phyloP scores from a whole-genome alignment of 176 grass and related monocot genomes.

The Phoenix roebelenii region DNA sequence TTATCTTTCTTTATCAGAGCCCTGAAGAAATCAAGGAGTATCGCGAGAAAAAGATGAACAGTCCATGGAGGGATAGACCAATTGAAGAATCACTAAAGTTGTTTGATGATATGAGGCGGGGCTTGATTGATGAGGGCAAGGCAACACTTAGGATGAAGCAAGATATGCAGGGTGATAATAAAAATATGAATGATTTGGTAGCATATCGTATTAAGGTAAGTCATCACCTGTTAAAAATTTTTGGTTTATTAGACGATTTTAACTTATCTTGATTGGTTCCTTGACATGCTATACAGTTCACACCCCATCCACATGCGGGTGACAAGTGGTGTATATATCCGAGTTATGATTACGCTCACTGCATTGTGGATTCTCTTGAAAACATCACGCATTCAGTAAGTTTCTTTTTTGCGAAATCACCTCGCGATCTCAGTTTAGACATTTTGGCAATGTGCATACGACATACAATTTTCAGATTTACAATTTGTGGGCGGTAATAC shows the following conservation, averaged over 20 bases:
- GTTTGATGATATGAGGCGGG: slow-evolving; percentile 85
- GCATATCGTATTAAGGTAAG: slow-evolving; percentile 99
- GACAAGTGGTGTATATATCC: slow-evolving; percentile 99
- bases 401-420: background rate
- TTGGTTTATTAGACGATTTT: background rate
- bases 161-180: slow-evolving; percentile 99
- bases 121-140: slow-evolving; percentile 73
- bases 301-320: slow-evolving; percentile 88
- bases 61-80: slow-evolving; percentile 91
- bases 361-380: slow-evolving; percentile 97
- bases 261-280: background rate
- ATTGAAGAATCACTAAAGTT: slow-evolving; percentile 77
- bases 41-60: slow-evolving; percentile 93
- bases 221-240: background rate
- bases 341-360: slow-evolving; percentile 95
- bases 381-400: slow-evolving; percentile 96
- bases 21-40: slow-evolving; percentile 92
- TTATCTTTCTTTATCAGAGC: slow-evolving; percentile 42
- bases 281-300: slow-evolving; percentile 39
- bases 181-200: slow-evolving; percentile 96
- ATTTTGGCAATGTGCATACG: too few species aligned
- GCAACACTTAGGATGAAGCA: slow-evolving; percentile 97
- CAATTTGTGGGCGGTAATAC: too few species aligned
- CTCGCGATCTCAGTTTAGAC: too few species aligned
- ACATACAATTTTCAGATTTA: too few species aligned